Base-by-base conservation (phyloP, 192 early-diverging fungal species). In the Coemansia sp. region DNA sequence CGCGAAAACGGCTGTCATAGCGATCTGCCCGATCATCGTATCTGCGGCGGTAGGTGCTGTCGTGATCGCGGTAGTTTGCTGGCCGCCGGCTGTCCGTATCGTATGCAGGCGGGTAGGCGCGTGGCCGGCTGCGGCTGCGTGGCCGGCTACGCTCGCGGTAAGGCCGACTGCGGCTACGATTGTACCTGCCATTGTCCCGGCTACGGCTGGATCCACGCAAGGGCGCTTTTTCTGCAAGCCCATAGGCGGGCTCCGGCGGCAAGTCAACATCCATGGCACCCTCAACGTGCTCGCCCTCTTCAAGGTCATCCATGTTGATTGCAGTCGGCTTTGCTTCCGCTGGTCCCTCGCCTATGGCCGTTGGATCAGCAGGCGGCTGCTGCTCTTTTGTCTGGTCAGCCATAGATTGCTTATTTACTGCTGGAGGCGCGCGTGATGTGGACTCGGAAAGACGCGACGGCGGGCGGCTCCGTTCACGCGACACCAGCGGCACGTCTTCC, bases 251-350 rank as follows among this genome's bases (percentile, higher is more conserved):
- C 38, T 59, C 42, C 16, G 23, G n/a, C n/a, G 40, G 46, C 9
- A 28, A 12, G 3, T 52, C 63, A 15, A 43, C 30, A 28, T 77
- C 68, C 8, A 50, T 44, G 28, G 54, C 72, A 11, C 37, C 52
- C 37, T 76, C 73, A 23, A 77, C 63, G 20, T 77, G 73, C 59
- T 77, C 73, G 28, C 73, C 73, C 13, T 77, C 73, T n/a, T 77
- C 73, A 31, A 77, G 50, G 30, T 77, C 73, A 30, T 77, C 73
- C 43, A 68, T 62, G 26, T 70, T 48, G 21, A 61, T 50, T 13
- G 55, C 44, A 8, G 0, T 37, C 19, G 18, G 20, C 50, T 47
- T 14, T 14, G 38, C 41, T 4, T 9, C 33, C n/a, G 39, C 13
- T 14, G 21, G 19, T 9, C 12, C 38, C 11, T 26, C 40, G 18